These are phyloP conservation scores for Cucumis hystrix DNA, from an alignment of 306 rosid genomes.

Conservation along the genomic window DNA sequence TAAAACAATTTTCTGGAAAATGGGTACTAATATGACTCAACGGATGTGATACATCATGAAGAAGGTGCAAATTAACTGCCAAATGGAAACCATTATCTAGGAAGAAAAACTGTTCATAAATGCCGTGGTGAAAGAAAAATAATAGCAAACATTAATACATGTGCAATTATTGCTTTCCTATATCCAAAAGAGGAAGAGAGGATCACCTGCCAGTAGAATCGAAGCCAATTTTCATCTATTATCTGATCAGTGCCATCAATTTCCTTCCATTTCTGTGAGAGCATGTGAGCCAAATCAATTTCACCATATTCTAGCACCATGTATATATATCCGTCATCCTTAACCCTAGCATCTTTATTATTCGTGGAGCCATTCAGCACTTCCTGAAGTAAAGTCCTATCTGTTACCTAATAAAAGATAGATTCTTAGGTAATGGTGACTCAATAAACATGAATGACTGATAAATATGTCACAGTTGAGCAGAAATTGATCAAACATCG, in stretches of 20 bases:
- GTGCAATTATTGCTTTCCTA: neutral
- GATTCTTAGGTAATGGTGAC: neutral
- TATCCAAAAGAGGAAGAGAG: neutral
- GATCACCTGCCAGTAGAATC: slow-evolving; percentile 92
- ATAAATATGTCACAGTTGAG: neutral
- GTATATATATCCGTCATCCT: slow-evolving; percentile 83
- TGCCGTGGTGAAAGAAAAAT: neutral
- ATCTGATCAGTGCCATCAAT: slow-evolving; percentile 43
- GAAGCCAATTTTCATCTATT: slow-evolving; percentile 86
- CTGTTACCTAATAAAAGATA: slow-evolving; percentile 57
- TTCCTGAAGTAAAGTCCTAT: slow-evolving; percentile 65
- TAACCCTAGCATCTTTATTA: slow-evolving; percentile 80
- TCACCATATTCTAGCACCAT: slow-evolving; percentile 98
- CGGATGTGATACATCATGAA: neutral
- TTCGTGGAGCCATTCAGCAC: slow-evolving; percentile 61
- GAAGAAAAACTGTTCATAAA: neutral
- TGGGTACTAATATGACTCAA: neutral
- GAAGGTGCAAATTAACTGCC: neutral
- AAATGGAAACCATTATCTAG: neutral
- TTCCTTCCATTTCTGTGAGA: slow-evolving; percentile 91
- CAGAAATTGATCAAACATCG: neutral
- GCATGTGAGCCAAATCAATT: slow-evolving; percentile 98
- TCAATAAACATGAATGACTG: neutral
- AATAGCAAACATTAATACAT: neutral
- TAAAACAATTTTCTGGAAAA: neutral